These are phyloP conservation scores for Saccharomycopsis sp. DNA, from an alignment of 805 yeast genomes.

Conservation along the genomic window DNA sequence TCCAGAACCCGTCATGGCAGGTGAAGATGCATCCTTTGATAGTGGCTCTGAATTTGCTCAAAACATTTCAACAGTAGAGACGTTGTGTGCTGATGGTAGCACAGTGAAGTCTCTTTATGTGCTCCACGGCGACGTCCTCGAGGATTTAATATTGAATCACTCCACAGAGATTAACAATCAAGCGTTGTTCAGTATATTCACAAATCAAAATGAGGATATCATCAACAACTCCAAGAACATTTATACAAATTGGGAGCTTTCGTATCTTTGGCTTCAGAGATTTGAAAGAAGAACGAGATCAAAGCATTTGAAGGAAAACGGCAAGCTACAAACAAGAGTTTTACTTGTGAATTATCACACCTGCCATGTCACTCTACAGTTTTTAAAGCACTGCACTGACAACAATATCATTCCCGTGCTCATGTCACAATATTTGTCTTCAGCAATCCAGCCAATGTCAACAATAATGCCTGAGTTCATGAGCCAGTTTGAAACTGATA, in stretches of 20 bases:
- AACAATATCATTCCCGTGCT: slow-evolving; percentile 14
- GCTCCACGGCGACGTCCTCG: slow-evolving; percentile 11
- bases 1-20: no score
- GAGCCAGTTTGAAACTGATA: neutral
- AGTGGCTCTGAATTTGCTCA: no score
- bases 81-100: slow-evolving; percentile 15
- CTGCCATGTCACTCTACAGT: slow-evolving; percentile 14
- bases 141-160: slow-evolving; percentile 2
- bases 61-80: slow-evolving; percentile 9
- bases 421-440: slow-evolving; percentile 2
- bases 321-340: slow-evolving; percentile 3
- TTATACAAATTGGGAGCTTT: slow-evolving; percentile 9
- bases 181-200: slow-evolving; percentile 10
- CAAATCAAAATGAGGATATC: slow-evolving; percentile 6
- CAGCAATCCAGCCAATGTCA: slow-evolving; percentile 4
- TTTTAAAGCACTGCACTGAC: slow-evolving; percentile 9
- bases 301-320: neutral
- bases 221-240: slow-evolving; percentile 4
- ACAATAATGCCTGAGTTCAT: neutral
- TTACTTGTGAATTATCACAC: slow-evolving; percentile 15
- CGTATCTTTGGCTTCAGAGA: slow-evolving; percentile 11
- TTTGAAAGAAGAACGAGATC: slow-evolving; percentile 9
- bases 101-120: slow-evolving; percentile 7
- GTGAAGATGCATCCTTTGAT: no score
- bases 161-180: slow-evolving; percentile 1